Conservation (phyloP, 148 eudicot species). For the Silene conica region DNA sequence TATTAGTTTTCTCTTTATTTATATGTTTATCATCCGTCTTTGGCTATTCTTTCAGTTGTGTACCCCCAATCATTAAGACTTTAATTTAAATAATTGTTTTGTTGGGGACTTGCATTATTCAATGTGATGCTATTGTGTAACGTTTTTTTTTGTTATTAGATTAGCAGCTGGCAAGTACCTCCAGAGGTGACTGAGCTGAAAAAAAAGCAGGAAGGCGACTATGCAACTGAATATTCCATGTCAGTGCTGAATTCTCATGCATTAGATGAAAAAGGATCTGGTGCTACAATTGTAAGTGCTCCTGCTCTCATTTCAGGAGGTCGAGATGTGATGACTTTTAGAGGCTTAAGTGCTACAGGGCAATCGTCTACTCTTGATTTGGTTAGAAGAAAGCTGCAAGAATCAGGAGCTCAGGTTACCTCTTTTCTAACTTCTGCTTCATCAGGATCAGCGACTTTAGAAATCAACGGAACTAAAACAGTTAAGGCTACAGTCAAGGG, state of each 20-base stretch:
- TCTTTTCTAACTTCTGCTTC: constrained; percentile 42
- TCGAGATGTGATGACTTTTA: constrained; percentile 71
- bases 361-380: constrained; percentile 91
- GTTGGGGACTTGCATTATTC: neutral
- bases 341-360: constrained; percentile 44
- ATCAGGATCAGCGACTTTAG: constrained; percentile 44
- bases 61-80: neutral
- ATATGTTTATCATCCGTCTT: neutral
- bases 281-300: constrained; percentile 59
- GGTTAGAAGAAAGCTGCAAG: constrained; percentile 93
- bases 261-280: constrained; percentile 54
- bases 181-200: constrained; percentile 66
- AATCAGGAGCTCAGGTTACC: constrained; percentile 70
- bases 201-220: constrained; percentile 63
- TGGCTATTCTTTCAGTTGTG: neutral
- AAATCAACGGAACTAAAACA: constrained; percentile 63
- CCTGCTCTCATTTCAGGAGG: constrained; percentile 92
- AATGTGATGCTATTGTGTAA: constrained; percentile 4
- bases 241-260: constrained; percentile 43
- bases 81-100: neutral
- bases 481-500: constrained; percentile 51
- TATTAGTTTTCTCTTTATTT: neutral
- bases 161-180: constrained; percentile 97
- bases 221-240: constrained; percentile 40
- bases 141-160: constrained; percentile 36